Percentiles rank a stretch among this genome's conserved stretches.
phyloP scores from a whole-genome alignment of 2,329 filamentous ascomycete species.

The Ophiostoma triangulosporum region DNA sequence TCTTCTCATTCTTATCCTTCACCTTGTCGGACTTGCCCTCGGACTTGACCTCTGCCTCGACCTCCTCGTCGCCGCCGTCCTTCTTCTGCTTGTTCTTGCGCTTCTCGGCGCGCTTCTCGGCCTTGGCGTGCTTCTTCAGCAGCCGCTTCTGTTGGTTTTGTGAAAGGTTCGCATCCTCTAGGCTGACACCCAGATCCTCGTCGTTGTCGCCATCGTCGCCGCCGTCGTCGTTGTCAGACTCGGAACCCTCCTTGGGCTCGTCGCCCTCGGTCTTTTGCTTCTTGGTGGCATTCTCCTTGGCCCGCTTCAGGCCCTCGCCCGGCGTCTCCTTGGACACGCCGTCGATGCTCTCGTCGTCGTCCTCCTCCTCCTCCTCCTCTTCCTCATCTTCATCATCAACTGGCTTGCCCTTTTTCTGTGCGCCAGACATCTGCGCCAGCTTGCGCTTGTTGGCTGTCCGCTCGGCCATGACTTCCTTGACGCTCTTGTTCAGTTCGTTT shows the following conservation, averaged over 20 bases:
- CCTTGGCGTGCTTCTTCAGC: constrained; percentile 38
- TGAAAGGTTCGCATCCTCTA: constrained; percentile 20
- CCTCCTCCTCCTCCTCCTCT: constrained; percentile 22
- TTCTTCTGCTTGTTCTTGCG: constrained; percentile 23
- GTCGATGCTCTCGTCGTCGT: constrained; percentile 30
- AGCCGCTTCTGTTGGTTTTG: constrained; percentile 35
- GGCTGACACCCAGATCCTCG: constrained; percentile 12
- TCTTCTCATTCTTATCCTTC: constrained; percentile 17
- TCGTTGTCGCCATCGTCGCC: constrained; percentile 14
- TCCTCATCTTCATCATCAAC: constrained; percentile 24
- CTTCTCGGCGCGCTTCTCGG: constrained; percentile 37
- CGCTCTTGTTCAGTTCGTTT: constrained; percentile 63
- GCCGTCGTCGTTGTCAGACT: not conserved
- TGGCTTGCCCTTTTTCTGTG: not conserved
- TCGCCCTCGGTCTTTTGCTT: constrained; percentile 31
- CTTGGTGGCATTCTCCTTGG: constrained; percentile 29
- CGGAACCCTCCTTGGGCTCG: constrained; percentile 7
- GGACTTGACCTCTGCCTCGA: constrained; percentile 25
- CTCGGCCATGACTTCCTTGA: constrained; percentile 80
- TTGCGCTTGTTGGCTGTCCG: constrained; percentile 63
- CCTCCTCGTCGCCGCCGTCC: not conserved
- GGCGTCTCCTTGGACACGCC: constrained; percentile 46
- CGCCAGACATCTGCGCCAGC: constrained; percentile 43
- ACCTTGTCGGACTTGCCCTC: constrained; percentile 1
- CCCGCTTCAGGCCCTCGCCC: constrained; percentile 46